Percentiles rank a stretch among this genome's conserved stretches.
Conservation (phyloP, 768 basidiomycete species). For the Rubroboletus pulcherrimus region DNA sequence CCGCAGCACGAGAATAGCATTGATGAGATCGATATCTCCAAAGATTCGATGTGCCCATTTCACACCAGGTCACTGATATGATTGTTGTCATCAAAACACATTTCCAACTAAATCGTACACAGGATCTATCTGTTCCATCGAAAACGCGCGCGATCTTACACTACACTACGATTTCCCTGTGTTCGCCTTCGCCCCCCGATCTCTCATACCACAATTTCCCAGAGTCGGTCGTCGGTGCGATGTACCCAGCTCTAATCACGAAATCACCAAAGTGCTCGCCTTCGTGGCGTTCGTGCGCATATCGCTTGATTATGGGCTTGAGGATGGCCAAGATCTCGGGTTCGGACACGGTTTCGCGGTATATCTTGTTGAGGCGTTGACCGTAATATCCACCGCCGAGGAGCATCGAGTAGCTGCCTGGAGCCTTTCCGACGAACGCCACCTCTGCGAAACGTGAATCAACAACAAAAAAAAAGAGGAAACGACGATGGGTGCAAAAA, state of each 20-base stretch:
- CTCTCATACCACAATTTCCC: slow-evolving; percentile 86
- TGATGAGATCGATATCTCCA: background rate
- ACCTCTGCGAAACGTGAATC: slow-evolving; percentile 54
- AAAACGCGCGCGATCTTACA: background rate
- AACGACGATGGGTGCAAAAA: background rate
- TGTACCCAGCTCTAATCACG: slow-evolving; percentile 88
- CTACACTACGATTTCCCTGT: slow-evolving; percentile 33
- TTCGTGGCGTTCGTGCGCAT: slow-evolving; percentile 79
- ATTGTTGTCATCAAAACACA: background rate
- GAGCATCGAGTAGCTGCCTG: slow-evolving; percentile 88
- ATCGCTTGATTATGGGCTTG: slow-evolving; percentile 89
- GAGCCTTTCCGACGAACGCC: slow-evolving; percentile 95
- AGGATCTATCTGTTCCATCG: background rate
- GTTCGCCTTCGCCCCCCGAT: slow-evolving; percentile 72
- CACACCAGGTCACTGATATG: background rate
- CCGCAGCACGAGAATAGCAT: background rate
- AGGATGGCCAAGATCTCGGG: slow-evolving; percentile 90
- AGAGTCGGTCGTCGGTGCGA: slow-evolving; percentile 68
- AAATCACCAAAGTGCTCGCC: slow-evolving; percentile 97
- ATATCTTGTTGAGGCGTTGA: slow-evolving; percentile 94
- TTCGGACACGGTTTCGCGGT: slow-evolving; percentile 86
- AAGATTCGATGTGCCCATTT: background rate
- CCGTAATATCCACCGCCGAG: slow-evolving; percentile 95
- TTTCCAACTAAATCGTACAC: background rate
- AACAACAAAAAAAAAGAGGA: background rate